Evolutionary conservation across 257 asterid species (phyloP).

Genomic region (Sherardia arvensis): DNA sequence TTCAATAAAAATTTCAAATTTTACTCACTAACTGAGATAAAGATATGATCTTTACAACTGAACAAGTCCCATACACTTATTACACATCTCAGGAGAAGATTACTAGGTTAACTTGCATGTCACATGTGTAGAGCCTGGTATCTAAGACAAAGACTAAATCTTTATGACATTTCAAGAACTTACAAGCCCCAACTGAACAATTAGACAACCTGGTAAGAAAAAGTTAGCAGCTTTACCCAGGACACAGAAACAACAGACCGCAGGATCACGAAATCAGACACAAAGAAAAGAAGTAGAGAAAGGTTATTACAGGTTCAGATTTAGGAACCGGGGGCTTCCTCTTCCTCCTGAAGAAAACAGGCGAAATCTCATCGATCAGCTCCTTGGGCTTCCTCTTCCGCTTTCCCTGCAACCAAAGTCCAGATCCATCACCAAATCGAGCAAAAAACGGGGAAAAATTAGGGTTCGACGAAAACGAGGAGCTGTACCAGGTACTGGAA

Average conservation of each 20-base stretch:
- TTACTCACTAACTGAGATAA: not conserved
- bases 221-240: not conserved
- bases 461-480: not conserved
- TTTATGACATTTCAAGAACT: not conserved
- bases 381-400: conserved; percentile 85
- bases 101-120: not conserved
- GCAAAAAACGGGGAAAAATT: not conserved
- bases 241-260: not conserved
- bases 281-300: too few species aligned
- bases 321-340: conserved; percentile 39
- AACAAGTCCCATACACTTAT: not conserved
- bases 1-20: not conserved
- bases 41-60: not conserved
- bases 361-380: conserved; percentile 58
- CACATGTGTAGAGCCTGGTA: not conserved
- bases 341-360: conserved; percentile 32
- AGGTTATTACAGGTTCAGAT: conserved; percentile 36
- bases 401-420: conserved; percentile 50
- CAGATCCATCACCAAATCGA: conserved; percentile 48
- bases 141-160: not conserved
- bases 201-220: not conserved
- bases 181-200: not conserved
- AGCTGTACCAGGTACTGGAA: conserved; percentile 18
- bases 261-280: not conserved
- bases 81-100: not conserved